These are phyloP conservation scores for Chondrus crispus DNA, from an alignment of 23 red algal species.

Conservation along the genomic window DNA sequence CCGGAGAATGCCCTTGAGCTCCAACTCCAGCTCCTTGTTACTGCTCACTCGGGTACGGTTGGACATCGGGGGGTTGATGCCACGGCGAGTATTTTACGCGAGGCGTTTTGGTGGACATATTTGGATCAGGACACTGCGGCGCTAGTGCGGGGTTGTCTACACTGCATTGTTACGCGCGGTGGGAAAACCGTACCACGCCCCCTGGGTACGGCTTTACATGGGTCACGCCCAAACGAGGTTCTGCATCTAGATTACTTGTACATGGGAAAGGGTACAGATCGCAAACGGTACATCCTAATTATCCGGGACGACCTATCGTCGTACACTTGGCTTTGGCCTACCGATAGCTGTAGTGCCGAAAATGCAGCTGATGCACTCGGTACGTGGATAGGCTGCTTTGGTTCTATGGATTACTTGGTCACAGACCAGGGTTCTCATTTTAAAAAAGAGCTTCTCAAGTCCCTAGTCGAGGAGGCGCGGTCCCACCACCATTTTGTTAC, in stretches of 20 bases:
- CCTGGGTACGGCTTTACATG: neutral
- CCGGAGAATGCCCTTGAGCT: neutral
- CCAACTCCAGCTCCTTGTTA: neutral
- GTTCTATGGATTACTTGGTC: neutral
- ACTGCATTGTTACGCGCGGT: neutral
- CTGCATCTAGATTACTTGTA: neutral
- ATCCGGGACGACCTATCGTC: neutral
- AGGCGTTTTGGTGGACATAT: neutral
- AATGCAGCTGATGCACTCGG: neutral
- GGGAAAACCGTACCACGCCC: neutral
- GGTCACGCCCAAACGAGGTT: neutral
- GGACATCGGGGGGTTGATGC: constrained; percentile 16
- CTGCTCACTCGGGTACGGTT: neutral
- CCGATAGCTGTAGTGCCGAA: neutral
- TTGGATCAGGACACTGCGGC: neutral
- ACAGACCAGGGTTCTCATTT: neutral
- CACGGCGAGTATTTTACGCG: neutral
- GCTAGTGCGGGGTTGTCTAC: neutral
- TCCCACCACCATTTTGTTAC: neutral
- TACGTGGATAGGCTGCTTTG: neutral
- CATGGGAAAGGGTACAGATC: neutral
- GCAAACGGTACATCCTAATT: neutral
- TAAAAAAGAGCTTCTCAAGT: neutral
- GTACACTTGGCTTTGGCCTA: neutral
- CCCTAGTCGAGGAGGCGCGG: neutral